Conservation (phyloP, 202 grass and related monocot genomes). For the Zizania palustris region DNA sequence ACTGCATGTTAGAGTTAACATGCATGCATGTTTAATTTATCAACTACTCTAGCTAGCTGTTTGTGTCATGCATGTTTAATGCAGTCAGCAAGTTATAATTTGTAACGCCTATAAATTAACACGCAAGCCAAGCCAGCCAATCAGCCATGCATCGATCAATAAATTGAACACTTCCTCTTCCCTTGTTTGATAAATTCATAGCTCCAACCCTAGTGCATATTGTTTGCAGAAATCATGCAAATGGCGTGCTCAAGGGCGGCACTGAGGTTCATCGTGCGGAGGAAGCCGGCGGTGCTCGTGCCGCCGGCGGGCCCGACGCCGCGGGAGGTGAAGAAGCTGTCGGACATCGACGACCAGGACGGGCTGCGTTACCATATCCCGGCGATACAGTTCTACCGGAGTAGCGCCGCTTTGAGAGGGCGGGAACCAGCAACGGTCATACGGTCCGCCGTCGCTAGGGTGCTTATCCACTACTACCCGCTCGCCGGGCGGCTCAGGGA, state of each 20-base stretch:
- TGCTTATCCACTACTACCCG: slow-evolving; percentile 84
- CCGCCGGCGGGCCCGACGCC: slow-evolving; percentile 60
- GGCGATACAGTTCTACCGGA: slow-evolving; percentile 84
- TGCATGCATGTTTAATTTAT: too few relatives aligned
- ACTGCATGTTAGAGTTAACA: too few relatives aligned
- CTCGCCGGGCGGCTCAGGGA: slow-evolving; percentile 78
- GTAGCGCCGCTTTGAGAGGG: slow-evolving; percentile 25
- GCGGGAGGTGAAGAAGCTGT: slow-evolving; percentile 70
- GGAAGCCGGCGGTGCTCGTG: slow-evolving; percentile 62
- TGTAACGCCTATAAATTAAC: too few relatives aligned
- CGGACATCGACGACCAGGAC: slow-evolving; percentile 95
- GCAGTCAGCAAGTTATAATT: too few relatives aligned
- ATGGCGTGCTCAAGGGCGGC: slow-evolving; percentile 22
- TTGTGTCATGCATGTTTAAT: too few relatives aligned
- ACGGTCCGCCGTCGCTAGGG: slow-evolving; percentile 57
- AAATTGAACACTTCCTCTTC: too few relatives aligned
- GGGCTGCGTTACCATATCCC: slow-evolving; percentile 90
- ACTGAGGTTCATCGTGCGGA: slow-evolving; percentile 64
- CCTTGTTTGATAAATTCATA: too few relatives aligned
- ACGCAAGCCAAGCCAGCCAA: too few relatives aligned
- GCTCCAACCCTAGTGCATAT: too few relatives aligned
- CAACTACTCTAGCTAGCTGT: too few relatives aligned
- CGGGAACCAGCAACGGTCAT: slow-evolving; percentile 63
- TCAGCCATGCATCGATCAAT: too few relatives aligned
- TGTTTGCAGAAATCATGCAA: too few relatives aligned